phyloP scores from a whole-genome alignment of 345 rosid species.

The Draba incana region DNA sequence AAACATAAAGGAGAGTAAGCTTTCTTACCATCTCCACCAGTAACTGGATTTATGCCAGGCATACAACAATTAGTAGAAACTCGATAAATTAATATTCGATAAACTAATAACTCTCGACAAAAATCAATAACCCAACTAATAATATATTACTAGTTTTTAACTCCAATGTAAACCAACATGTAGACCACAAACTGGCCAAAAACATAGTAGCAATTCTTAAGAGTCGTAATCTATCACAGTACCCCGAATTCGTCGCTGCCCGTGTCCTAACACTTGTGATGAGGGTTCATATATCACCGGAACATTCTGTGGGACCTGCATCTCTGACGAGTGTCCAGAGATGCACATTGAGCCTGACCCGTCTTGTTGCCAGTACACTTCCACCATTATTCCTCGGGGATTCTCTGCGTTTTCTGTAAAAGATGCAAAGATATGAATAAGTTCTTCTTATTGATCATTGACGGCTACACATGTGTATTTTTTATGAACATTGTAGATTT shows the following conservation, averaged over 20 bases:
- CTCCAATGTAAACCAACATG: too few species aligned
- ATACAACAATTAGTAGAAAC: too few species aligned
- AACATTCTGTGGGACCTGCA: slow-evolving; percentile 27
- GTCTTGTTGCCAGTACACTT: slow-evolving; percentile 91
- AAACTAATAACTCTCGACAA: too few species aligned
- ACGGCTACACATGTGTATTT: too few species aligned
- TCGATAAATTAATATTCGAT: too few species aligned
- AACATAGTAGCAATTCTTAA: background rate
- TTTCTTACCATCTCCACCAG: too few species aligned
- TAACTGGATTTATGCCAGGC: too few species aligned
- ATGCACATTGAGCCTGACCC: slow-evolving; percentile 78
- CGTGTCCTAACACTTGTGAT: slow-evolving; percentile 39
- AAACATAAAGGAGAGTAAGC: too few species aligned
- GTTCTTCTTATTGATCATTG: too few species aligned
- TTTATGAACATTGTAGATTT: background rate
- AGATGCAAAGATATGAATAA: too few species aligned
- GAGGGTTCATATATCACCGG: slow-evolving; percentile 34
- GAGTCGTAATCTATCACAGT: slow-evolving; percentile 39
- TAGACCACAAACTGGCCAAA: too few species aligned
- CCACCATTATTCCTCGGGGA: slow-evolving; percentile 79
- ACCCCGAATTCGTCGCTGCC: slow-evolving; percentile 39
- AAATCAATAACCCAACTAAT: background rate
- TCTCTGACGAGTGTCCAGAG: slow-evolving; percentile 72
- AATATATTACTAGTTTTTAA: background rate
- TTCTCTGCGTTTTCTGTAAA: slow-evolving; percentile 54